phyloP scores from a whole-genome alignment of 2,329 filamentous ascomycete species.

The Colletotrichum sp. region DNA sequence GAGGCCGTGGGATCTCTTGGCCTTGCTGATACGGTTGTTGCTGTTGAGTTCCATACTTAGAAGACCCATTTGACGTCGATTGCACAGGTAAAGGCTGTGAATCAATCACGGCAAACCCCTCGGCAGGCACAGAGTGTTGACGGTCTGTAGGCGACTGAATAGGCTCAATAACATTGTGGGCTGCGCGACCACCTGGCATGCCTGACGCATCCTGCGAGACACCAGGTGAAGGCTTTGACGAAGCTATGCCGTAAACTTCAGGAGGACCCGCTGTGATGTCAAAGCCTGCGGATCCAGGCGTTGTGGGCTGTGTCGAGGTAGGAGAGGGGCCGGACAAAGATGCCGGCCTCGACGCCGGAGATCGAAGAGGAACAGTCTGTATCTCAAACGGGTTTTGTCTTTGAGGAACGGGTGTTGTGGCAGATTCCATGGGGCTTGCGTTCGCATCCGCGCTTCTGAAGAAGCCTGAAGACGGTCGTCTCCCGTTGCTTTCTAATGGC shows the following conservation, averaged over 20 bases:
- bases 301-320: not conserved
- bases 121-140: conserved; percentile 1
- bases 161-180: not conserved
- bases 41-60: not conserved
- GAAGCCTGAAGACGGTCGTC: conserved; percentile 20
- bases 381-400: not conserved
- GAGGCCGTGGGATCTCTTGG: not conserved
- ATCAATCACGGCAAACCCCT: not conserved
- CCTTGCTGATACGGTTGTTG: not conserved
- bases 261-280: conserved; percentile 4
- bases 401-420: not conserved
- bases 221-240: not conserved
- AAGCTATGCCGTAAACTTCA: not conserved
- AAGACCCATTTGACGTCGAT: not conserved
- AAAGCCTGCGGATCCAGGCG: not conserved
- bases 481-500: conserved; percentile 26
- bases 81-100: not conserved
- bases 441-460: conserved; percentile 6
- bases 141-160: not conserved
- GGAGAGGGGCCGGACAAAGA: conserved; percentile 5
- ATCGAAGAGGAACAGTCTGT: not conserved
- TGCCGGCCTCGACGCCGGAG: not conserved
- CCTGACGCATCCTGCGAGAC: not conserved
- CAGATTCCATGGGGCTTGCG: not conserved
- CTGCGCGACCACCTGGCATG: not conserved